Evolutionary conservation across 176 grass and related monocot species (phyloP), one percentile per base, ranked within the genome.

Genomic region (Alloteropsis semialata): DNA sequence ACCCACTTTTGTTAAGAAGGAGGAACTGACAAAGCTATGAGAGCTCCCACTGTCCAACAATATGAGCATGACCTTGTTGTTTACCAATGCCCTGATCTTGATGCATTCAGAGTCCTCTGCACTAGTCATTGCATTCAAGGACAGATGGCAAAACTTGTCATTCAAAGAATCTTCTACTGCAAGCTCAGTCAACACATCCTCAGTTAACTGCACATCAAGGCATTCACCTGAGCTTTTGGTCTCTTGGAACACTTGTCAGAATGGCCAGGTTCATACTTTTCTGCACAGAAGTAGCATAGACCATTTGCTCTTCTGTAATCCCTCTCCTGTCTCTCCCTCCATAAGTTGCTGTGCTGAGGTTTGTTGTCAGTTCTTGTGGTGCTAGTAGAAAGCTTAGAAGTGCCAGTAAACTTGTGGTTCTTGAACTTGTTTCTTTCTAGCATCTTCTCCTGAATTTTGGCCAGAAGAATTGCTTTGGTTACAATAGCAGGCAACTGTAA

Each of bases 221-320:
- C 9, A 21, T 43, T 3, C 0, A 69, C 0, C 3, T 39, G 38
- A 10, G 65, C 10, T 3, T 15, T 5, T 0, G 37, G 10, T 6
- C 10, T 1, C 1, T 69, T 69, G 1, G 3, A 0, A 3, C 65
- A 43, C 0, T 14, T 13, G 0, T 0, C 2, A 0, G 5, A 0
- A 13, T 69, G 65, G 0, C 6, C 0, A 1, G 15, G 10, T 0
- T 67, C 36, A 41, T n/a, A 67, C 2, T 67, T 67, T 0, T 39
- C 36, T 0, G 19, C 64, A 67, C 36, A 67, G 0, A 0, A 3
- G 13, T 12, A 67, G 5, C 64, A 67, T 0, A 67, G 8, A 0
- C 17, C 33, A n/a, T 67, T 10, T 0, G 0, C 1, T 10, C 17
- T 21, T 5, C 34, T 41, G 3, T 67, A 67, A 12, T 67, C 64